A percentile compares a stretch with the other conserved stretches of the same genome.
Evolutionary conservation across 106 monocot species (phyloP).

Genomic region (Acanthochlamys bracteata): DNA sequence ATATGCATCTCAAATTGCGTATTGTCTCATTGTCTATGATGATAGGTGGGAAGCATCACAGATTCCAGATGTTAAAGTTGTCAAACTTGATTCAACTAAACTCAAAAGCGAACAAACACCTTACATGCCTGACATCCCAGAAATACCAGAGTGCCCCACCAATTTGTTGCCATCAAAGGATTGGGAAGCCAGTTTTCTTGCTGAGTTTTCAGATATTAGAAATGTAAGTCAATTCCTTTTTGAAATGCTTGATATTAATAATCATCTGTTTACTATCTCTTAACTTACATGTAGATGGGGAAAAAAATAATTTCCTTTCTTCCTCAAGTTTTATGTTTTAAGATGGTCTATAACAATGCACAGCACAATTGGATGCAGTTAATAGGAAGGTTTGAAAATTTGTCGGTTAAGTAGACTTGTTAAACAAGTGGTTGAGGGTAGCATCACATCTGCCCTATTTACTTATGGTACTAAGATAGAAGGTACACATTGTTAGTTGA

Average conservation of each 20-base stretch:
- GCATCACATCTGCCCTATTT: no score
- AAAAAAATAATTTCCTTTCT: no score
- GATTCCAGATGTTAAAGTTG: conserved; percentile 79
- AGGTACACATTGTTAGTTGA: no score
- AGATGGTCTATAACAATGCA: no score
- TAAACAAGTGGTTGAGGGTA: no score
- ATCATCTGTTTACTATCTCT: background rate
- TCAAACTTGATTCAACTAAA: conserved; percentile 35
- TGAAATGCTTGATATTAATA: background rate
- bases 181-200: conserved; percentile 76
- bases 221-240: background rate
- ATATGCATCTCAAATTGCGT: background rate
- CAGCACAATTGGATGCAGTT: no score
- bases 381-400: no score
- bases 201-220: conserved; percentile 55
- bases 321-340: no score
- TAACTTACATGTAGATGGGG: no score
- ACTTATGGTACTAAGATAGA: no score
- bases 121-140: conserved; percentile 88
- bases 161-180: conserved; percentile 52
- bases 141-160: conserved; percentile 57
- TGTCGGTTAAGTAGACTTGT: no score
- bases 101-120: conserved; percentile 54
- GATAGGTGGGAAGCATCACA: conserved; percentile 87
- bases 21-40: background rate